Evolutionary conservation across 257 asterid species (phyloP).

Genomic region (Petunia secreta): DNA sequence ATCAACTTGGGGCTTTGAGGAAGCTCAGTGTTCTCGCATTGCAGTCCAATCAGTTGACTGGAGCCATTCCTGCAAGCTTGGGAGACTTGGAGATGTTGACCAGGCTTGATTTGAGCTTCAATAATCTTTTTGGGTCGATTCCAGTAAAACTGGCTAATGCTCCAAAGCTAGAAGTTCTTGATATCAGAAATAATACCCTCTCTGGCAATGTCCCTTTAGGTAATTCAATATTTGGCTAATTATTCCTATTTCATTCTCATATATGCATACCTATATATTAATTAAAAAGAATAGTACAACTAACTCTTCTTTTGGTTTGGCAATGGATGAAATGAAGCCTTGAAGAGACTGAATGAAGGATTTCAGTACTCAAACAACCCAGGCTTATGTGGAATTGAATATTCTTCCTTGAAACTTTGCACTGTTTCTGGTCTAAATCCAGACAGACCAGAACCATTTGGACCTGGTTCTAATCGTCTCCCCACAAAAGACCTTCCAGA

Average conservation of each 20-base stretch:
- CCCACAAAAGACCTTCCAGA: slow-evolving; percentile 81
- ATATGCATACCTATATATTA: background rate
- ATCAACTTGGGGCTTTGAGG: slow-evolving; percentile 66
- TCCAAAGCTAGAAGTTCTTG: slow-evolving; percentile 64
- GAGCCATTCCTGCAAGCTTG: slow-evolving; percentile 92
- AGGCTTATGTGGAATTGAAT: slow-evolving; percentile 73
- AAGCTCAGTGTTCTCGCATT: slow-evolving; percentile 85
- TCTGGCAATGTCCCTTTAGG: slow-evolving; percentile 96
- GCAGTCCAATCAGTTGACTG: slow-evolving; percentile 76
- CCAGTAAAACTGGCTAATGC: slow-evolving; percentile 65
- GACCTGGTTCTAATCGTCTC: slow-evolving; percentile 50
- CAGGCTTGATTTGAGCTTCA: slow-evolving; percentile 87
- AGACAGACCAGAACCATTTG: slow-evolving; percentile 67
- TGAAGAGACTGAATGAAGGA: slow-evolving; percentile 82
- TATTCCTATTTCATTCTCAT: background rate
- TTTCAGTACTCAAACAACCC: slow-evolving; percentile 77
- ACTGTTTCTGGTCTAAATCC: slow-evolving; percentile 48
- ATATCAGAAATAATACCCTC: slow-evolving; percentile 78
- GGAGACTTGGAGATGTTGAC: slow-evolving; percentile 63
- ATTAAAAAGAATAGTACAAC: background rate
- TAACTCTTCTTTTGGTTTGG: slow-evolving; percentile 14
- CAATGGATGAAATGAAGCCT: slow-evolving; percentile 51
- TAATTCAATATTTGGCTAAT: slow-evolving; percentile 31
- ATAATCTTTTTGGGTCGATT: slow-evolving; percentile 75
- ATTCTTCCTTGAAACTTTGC: slow-evolving; percentile 57